Evolutionary conservation across 1,139 yeast species (phyloP).

Genomic region (Blastobotrys persicus): DNA sequence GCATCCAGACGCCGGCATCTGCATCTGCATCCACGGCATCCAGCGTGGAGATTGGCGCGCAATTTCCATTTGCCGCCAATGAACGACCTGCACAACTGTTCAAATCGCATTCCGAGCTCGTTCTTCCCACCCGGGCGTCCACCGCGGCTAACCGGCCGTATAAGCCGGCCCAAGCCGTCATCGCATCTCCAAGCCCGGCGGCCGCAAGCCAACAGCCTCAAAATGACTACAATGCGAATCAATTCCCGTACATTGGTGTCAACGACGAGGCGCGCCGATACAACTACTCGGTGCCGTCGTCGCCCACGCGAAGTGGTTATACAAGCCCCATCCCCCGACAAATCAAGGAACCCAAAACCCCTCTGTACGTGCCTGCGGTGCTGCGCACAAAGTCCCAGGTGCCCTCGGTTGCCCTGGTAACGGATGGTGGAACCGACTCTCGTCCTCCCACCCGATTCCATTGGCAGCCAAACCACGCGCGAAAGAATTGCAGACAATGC

Average conservation of each 20-base stretch:
- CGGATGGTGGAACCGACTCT: conserved; percentile 1
- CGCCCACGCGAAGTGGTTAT: conserved; percentile 17
- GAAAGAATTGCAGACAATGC: conserved; percentile 70
- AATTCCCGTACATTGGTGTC: conserved; percentile 6
- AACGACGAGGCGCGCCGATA: conserved; percentile 9
- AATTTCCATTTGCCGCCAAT: conserved; percentile 31
- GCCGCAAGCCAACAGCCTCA: conserved; percentile 1
- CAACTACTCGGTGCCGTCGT: conserved; percentile 22
- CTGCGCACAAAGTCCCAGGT: conserved; percentile 42
- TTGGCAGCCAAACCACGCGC: conserved; percentile 73
- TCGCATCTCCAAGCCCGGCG: conserved; percentile 5
- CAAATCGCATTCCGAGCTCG: conserved; percentile 7
- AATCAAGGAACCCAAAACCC: conserved; percentile 56
- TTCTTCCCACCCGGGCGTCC: conserved; percentile 2
- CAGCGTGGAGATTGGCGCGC: conserved; percentile 35
- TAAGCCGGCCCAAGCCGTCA: conserved; percentile 13
- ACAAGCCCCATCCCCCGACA: conserved; percentile 9
- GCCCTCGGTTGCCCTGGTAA: not conserved
- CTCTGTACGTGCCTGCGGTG: conserved; percentile 88
- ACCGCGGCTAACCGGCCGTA: conserved; percentile 5
- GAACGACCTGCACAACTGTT: conserved; percentile 6
- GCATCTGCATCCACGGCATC: conserved; percentile 25
- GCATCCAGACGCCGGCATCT: conserved; percentile 37
- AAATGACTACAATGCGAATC: not conserved
- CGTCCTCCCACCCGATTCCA: conserved; percentile 41